Percentiles rank a stretch among this genome's conserved stretches.
phyloP scores from a whole-genome alignment of 1,139 yeast genomes.

The Arxiozyma bovina region DNA sequence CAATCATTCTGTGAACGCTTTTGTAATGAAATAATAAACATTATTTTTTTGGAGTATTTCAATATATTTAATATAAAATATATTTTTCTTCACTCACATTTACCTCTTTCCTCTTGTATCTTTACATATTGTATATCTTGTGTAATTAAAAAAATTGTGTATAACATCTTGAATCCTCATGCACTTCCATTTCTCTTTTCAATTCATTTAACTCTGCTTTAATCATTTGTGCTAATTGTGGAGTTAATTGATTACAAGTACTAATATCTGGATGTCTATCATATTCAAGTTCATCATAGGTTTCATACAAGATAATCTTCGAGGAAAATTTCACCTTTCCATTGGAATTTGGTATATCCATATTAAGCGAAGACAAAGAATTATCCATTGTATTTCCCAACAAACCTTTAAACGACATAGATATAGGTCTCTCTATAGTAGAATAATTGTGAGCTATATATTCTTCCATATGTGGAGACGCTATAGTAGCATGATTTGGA shows the following conservation, averaged over 20 bases:
- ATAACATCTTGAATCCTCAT: conserved; percentile 64
- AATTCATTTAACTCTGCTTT: conserved; percentile 75
- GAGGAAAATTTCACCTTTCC: conserved; percentile 65
- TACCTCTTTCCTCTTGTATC: background rate
- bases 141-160: conserved; percentile 65
- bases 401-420: conserved; percentile 61
- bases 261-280: conserved; percentile 92
- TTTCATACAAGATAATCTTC: conserved; percentile 75
- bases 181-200: conserved; percentile 75
- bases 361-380: background rate
- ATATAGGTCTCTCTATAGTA: conserved; percentile 41
- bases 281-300: conserved; percentile 75
- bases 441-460: conserved; percentile 14
- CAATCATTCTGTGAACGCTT: too few relatives aligned
- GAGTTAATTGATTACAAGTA: conserved; percentile 88
- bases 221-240: conserved; percentile 77
- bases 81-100: too few relatives aligned
- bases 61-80: too few relatives aligned
- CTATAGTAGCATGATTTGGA: background rate
- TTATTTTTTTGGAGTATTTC: too few relatives aligned
- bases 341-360: conserved; percentile 3
- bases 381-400: conserved; percentile 37
- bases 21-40: too few relatives aligned
- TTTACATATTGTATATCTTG: background rate
- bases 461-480: conserved; percentile 8